These are phyloP conservation scores for Marasmius oreades DNA, from an alignment of 1,284 basidiomycete genomes.

Conservation along the genomic window DNA sequence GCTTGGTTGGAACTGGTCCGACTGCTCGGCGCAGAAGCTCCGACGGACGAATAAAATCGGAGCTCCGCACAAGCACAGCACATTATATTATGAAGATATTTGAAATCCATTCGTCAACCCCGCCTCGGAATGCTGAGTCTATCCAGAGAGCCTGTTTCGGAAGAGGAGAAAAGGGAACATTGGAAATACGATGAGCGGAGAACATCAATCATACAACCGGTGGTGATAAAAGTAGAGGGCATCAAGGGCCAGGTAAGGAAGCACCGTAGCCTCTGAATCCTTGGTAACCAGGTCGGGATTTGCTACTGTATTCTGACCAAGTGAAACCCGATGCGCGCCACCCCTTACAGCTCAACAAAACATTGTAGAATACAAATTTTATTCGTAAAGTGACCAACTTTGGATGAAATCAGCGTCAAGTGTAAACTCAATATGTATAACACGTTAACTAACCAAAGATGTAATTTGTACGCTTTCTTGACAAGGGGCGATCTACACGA, in stretches of 20 bases:
- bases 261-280: too few relatives aligned
- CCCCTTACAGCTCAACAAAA: too few relatives aligned
- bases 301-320: too few relatives aligned
- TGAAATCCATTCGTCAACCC: background rate
- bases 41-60: background rate
- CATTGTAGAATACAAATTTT: too few relatives aligned
- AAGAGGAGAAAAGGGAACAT: background rate
- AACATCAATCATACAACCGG: background rate
- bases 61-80: too few relatives aligned
- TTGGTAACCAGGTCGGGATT: too few relatives aligned
- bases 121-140: background rate
- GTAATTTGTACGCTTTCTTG: slow-evolving; percentile 38
- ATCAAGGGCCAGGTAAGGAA: too few relatives aligned
- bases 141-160: background rate
- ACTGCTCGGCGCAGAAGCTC: background rate
- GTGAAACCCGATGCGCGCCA: too few relatives aligned
- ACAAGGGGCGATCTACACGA: slow-evolving; percentile 15
- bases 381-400: background rate
- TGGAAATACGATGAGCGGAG: too few relatives aligned
- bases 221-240: background rate
- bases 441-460: slow-evolving; percentile 26
- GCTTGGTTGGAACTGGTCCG: background rate
- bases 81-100: too few relatives aligned
- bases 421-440: too few relatives aligned
- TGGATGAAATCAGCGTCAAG: background rate